These are phyloP conservation scores for Iberis pinnata DNA, from an alignment of 345 rosid species.

Conservation along the genomic window DNA sequence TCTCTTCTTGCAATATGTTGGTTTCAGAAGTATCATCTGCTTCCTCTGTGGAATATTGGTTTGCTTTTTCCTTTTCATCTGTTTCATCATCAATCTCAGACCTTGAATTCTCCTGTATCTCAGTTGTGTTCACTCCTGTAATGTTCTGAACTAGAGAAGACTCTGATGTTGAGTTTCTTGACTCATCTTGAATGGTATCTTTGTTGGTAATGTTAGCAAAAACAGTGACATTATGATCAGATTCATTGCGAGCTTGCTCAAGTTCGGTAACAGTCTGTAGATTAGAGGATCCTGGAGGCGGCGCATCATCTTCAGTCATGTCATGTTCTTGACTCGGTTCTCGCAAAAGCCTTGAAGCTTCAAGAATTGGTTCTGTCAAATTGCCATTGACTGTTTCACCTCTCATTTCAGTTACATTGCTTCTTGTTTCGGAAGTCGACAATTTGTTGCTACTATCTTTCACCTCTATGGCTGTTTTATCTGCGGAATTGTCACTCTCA, in stretches of 20 bases:
- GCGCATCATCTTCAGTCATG: constrained; percentile 18
- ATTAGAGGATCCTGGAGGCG: constrained; percentile 27
- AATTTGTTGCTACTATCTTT: constrained; percentile 24
- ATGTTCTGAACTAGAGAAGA: constrained; percentile 23
- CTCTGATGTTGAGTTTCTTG: constrained; percentile 31
- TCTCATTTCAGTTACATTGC: constrained; percentile 25
- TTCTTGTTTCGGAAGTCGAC: constrained; percentile 19
- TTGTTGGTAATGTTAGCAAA: constrained; percentile 25
- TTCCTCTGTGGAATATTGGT: constrained; percentile 28
- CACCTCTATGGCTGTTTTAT: constrained; percentile 30
- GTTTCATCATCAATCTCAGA: constrained; percentile 31
- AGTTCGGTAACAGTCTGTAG: constrained; percentile 14
- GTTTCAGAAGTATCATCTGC: constrained; percentile 32
- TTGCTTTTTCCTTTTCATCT: constrained; percentile 31
- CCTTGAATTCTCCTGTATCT: constrained; percentile 29
- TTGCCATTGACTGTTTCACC: constrained; percentile 28
- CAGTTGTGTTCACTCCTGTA: constrained; percentile 32
- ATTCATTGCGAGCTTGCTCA: constrained; percentile 26
- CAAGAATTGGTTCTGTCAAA: constrained; percentile 22
- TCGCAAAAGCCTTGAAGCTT: constrained; percentile 28
- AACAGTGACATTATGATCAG: constrained; percentile 26
- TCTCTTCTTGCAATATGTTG: constrained; percentile 38
- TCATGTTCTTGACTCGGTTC: constrained; percentile 26
- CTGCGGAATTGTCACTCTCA: constrained; percentile 10
- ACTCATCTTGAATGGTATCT: constrained; percentile 23